Conservation (phyloP, 2,329 filamentous ascomycete genomes). For the Fusarium redolens region DNA sequence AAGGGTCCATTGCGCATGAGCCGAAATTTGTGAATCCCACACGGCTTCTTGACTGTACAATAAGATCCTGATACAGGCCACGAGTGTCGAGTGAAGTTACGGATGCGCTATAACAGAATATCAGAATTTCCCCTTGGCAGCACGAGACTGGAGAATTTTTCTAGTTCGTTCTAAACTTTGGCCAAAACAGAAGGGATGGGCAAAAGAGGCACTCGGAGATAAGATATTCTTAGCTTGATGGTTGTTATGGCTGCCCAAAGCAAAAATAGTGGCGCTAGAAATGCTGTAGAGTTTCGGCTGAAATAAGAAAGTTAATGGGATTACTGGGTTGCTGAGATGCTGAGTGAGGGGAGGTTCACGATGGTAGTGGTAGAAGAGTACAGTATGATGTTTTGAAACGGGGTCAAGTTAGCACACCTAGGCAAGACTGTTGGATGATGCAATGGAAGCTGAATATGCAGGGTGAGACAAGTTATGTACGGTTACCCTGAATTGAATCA, state of each 20-base stretch:
- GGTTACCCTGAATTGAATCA: constrained; percentile 22
- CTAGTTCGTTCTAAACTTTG: constrained; percentile 4
- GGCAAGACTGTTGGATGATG: neutral
- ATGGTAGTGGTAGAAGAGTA: constrained; percentile 10
- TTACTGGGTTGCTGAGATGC: neutral
- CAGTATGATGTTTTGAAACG: constrained; percentile 10
- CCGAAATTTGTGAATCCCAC: constrained; percentile 38
- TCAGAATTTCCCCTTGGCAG: neutral
- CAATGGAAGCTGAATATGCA: constrained; percentile 26
- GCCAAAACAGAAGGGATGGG: constrained; percentile 24
- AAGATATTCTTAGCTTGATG: neutral
- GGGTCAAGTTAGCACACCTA: neutral
- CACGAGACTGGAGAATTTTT: constrained; percentile 5
- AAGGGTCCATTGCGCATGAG: constrained; percentile 34
- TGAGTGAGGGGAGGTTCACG: constrained; percentile 18
- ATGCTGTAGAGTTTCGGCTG: constrained; percentile 9
- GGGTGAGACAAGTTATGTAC: neutral
- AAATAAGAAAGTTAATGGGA: neutral
- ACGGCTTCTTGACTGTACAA: constrained; percentile 2
- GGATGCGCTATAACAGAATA: neutral
- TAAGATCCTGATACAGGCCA: constrained; percentile 5
- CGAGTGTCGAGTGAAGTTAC: neutral
- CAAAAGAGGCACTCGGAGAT: neutral
- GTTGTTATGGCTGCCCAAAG: constrained; percentile 25
- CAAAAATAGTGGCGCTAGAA: neutral